Conservation (phyloP, 106 monocot species). For the Cymbidium sinense region DNA sequence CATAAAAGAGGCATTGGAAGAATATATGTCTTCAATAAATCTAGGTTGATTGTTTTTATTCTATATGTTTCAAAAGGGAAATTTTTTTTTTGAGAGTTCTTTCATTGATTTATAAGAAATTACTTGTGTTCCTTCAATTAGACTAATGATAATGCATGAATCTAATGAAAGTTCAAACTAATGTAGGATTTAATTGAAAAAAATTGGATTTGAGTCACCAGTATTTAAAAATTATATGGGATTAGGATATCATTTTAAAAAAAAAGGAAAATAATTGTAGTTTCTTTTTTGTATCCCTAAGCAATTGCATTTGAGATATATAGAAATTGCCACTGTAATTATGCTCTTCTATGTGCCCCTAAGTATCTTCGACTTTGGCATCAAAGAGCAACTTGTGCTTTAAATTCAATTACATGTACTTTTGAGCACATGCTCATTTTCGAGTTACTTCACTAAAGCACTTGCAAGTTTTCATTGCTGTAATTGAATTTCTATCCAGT, state of each 20-base stretch:
- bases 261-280: too few relatives aligned
- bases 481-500: slow-evolving; percentile 34
- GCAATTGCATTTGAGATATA: not conserved
- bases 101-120: too few relatives aligned
- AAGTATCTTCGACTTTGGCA: not conserved
- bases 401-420: not conserved
- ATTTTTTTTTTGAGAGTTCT: too few relatives aligned
- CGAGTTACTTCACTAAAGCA: not conserved
- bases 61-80: not conserved
- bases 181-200: too few relatives aligned
- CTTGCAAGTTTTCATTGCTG: not conserved
- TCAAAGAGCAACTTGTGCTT: not conserved
- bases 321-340: not conserved
- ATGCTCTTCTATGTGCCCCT: not conserved
- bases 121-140: too few relatives aligned
- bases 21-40: not conserved
- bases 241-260: too few relatives aligned
- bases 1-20: not conserved
- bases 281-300: not conserved
- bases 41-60: not conserved
- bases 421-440: not conserved
- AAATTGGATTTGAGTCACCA: too few relatives aligned
- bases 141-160: too few relatives aligned
- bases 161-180: too few relatives aligned
- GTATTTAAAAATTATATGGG: too few relatives aligned